Conservation (phyloP, 768 basidiomycete genomes). For the Rhodotorula taiwanensis region DNA sequence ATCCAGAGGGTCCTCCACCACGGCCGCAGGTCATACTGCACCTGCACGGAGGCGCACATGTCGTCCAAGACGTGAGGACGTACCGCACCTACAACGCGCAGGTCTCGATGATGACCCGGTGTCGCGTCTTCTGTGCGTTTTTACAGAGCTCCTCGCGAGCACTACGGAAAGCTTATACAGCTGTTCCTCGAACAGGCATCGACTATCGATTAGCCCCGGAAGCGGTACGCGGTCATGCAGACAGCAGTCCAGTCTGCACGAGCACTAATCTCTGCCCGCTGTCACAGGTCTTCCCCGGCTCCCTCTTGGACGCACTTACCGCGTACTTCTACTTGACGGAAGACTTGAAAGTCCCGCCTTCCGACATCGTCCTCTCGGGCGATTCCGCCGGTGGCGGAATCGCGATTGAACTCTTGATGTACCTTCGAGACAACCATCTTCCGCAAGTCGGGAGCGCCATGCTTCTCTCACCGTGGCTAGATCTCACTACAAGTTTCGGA, state of each 20-base stretch:
- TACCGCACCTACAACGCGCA: constrained; percentile 80
- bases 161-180: too few relatives aligned
- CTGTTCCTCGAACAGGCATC: background rate
- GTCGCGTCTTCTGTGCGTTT: constrained; percentile 60
- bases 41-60: constrained; percentile 90
- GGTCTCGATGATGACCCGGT: constrained; percentile 72
- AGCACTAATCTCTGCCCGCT: constrained; percentile 78
- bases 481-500: constrained; percentile 87
- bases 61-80: constrained; percentile 74
- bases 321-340: constrained; percentile 79
- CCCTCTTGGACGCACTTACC: constrained; percentile 70
- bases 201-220: too few relatives aligned
- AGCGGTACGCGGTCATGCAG: background rate
- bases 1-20: constrained; percentile 44
- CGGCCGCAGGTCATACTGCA: constrained; percentile 68
- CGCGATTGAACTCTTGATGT: constrained; percentile 74
- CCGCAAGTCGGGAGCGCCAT: constrained; percentile 78
- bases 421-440: constrained; percentile 77
- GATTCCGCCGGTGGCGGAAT: constrained; percentile 91
- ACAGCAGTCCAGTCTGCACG: background rate
- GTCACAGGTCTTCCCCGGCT: constrained; percentile 86
- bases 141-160: too few relatives aligned
- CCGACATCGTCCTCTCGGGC: constrained; percentile 73
- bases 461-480: constrained; percentile 58
- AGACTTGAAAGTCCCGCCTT: constrained; percentile 39